phyloP scores from a whole-genome alignment of 352 stramenopile species.

The Poterioochromonas sp. region DNA sequence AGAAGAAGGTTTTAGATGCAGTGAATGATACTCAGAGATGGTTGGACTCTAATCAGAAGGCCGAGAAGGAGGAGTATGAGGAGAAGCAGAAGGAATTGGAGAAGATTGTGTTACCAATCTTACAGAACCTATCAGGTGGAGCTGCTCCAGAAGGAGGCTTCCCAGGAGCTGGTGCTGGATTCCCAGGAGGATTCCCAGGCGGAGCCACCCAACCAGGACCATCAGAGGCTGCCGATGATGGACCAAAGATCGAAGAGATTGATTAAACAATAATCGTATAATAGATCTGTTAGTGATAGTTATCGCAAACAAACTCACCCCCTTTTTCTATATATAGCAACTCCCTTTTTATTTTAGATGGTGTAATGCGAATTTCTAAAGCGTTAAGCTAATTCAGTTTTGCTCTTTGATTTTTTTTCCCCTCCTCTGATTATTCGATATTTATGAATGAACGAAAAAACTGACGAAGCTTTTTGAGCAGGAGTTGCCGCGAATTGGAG shows the following conservation, averaged over 20 bases:
- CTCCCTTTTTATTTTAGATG: no score
- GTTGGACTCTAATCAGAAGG: constrained; percentile 64
- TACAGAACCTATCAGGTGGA: constrained; percentile 54
- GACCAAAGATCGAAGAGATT: constrained; percentile 72
- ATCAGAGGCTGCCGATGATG: constrained; percentile 50
- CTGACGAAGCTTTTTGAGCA: no score
- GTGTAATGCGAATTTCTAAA: no score
- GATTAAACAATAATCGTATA: constrained; percentile 45
- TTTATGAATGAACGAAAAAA: no score
- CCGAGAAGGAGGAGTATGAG: constrained; percentile 80
- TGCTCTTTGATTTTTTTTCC: no score
- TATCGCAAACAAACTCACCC: no score
- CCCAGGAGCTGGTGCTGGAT: constrained; percentile 49
- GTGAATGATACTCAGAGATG: constrained; percentile 68
- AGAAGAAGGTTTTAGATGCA: constrained; percentile 52
- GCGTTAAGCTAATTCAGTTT: no score
- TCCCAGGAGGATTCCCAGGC: no score
- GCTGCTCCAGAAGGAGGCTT: constrained; percentile 54
- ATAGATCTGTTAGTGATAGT: no score
- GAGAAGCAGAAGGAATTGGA: constrained; percentile 82
- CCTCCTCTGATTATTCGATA: no score
- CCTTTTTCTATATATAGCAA: no score
- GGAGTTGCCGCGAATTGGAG: no score
- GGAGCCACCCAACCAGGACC: constrained; percentile 10
- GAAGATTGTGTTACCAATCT: constrained; percentile 59